Evolutionary conservation across 2,329 filamentous ascomycete species (phyloP), one percentile per base, ranked within the genome.

Genomic region (Fusarium protoensiforme): DNA sequence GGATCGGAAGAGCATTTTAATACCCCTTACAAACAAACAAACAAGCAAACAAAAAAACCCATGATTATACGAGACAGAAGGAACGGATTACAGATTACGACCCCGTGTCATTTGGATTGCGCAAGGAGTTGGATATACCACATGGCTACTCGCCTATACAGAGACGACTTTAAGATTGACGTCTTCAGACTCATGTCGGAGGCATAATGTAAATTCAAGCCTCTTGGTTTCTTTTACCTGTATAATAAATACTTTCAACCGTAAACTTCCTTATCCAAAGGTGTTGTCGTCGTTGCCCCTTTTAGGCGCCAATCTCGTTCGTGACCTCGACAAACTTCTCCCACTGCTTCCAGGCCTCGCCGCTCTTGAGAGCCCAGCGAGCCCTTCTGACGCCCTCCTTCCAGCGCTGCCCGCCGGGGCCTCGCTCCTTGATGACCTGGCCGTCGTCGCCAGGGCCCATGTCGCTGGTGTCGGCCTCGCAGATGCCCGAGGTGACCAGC

Each of bases 351-450:
- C 94, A 91, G n/a, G 96, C 94, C 80, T 92, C 91, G 54, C 96
- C 95, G 81, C 94, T 98, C 83, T 92, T 90, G 56, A 99, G 89
- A 13, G 94, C 94, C 93, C 94, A 97, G 77, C 92, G 91, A 18
- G 96, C 96, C 80, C 94, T 89, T 77, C 96, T 87, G 16, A 98
- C 90, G 61, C 96, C 96, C 80, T 98, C 96, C 85, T 97, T 99
- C 96, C 96, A 99, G 78, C 96, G 89, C 65, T 94, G 90, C 16
- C 94, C 94, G 13, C 93, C 95, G 7, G 95, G 95, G 0, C 96
- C 96, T 56, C 92, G 87, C 81, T 98, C 95, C 18, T 85, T 90
- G 71, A 97, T 89, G 54, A 98, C 94, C 46, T 92, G 87, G 0
- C 94, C 94, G 77, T 96, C 93, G 77, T 97, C 94, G 1, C 92